phyloP scores from a whole-genome alignment of 2,329 filamentous ascomycete species.

The Penicillium sp. region DNA sequence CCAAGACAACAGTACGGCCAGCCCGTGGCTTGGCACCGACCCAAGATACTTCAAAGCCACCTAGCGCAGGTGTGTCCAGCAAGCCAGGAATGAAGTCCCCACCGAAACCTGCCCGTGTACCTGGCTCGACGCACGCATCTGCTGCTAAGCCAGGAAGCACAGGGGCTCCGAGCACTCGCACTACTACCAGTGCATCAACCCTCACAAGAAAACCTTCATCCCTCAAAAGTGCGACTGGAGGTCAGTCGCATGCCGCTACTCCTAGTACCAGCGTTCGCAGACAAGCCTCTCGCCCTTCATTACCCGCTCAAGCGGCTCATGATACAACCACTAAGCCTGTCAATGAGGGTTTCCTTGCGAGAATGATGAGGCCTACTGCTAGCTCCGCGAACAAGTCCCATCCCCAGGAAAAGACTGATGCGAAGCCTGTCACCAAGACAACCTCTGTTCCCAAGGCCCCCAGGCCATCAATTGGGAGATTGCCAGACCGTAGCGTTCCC shows the following conservation, averaged over 20 bases:
- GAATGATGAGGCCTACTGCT: constrained; percentile 53
- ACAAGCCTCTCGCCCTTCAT: constrained; percentile 34
- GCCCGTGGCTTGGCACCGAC: constrained; percentile 31
- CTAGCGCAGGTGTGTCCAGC: constrained; percentile 21
- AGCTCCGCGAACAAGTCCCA: constrained; percentile 51
- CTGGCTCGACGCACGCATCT: constrained; percentile 42
- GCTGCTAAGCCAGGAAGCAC: constrained; percentile 32
- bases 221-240: constrained; percentile 27
- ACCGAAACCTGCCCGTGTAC: constrained; percentile 40
- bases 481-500: constrained; percentile 18
- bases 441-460: constrained; percentile 21
- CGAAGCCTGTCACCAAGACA: constrained; percentile 39
- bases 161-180: constrained; percentile 27
- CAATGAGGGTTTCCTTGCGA: constrained; percentile 49
- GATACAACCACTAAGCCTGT: constrained; percentile 37
- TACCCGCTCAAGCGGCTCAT: constrained; percentile 28
- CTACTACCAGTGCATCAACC: constrained; percentile 24
- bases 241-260: constrained; percentile 23
- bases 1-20: constrained; percentile 29
- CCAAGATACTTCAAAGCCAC: constrained; percentile 27
- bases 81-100: constrained; percentile 41
- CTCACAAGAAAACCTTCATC: constrained; percentile 40
- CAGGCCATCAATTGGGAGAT: constrained; percentile 25
- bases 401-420: constrained; percentile 47
- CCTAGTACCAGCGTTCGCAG: constrained; percentile 28